phyloP scores from a whole-genome alignment of 2,329 filamentous ascomycete species.

The Bipolaris sorokiniana region DNA sequence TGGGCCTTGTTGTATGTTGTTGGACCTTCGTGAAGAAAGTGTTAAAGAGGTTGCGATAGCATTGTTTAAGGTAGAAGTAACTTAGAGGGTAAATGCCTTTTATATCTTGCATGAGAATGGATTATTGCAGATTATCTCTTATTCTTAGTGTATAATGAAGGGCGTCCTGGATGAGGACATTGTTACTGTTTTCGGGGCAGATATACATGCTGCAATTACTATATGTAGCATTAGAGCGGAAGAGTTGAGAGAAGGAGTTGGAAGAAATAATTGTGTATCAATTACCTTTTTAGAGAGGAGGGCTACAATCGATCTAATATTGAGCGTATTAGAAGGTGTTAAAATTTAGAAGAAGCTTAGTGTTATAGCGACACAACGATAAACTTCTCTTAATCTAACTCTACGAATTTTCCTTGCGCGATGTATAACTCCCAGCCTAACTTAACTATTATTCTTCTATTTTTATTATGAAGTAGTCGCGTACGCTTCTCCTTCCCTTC shows the following conservation, averaged over 20 bases:
- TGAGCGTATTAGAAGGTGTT: conserved; percentile 1
- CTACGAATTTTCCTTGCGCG: not conserved
- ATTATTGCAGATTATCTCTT: conserved; percentile 1
- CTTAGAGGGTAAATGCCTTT: not conserved
- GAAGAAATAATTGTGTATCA: conserved; percentile 1
- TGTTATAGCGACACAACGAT: too few relatives aligned
- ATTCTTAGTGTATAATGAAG: conserved; percentile 2
- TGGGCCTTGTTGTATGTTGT: conserved; percentile 1
- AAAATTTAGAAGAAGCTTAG: not conserved
- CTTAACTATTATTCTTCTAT: conserved; percentile 1
- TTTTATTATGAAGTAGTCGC: not conserved
- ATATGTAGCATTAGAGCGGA: conserved; percentile 1
- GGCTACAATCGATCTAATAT: not conserved
- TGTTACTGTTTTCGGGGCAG: not conserved
- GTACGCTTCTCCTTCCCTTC: conserved; percentile 4
- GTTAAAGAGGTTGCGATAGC: conserved; percentile 2
- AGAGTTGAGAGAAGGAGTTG: not conserved
- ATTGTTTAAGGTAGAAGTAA: conserved; percentile 3
- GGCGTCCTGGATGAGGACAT: not conserved
- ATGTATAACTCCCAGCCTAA: not conserved
- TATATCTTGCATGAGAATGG: not conserved
- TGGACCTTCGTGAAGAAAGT: conserved; percentile 1
- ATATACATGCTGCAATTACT: conserved; percentile 4
- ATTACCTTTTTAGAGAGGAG: not conserved
- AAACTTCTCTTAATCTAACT: not conserved